Evolutionary conservation across 805 yeast species (phyloP).

Genomic region (Kuraishia piskuri): DNA sequence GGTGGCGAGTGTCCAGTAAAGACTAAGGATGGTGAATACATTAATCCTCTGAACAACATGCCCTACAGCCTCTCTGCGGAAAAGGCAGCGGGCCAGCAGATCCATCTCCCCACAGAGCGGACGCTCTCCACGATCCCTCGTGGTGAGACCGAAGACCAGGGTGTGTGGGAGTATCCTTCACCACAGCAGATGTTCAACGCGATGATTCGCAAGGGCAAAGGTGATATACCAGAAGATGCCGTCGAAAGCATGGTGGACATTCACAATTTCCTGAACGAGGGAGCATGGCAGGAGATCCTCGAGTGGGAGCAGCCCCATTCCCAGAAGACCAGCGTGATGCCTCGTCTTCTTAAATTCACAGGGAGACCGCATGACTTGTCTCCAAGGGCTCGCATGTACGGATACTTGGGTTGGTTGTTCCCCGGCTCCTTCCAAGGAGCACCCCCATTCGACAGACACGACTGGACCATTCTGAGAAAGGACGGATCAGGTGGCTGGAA

Average conservation of each 20-base stretch:
- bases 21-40: constrained; percentile 19
- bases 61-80: constrained; percentile 62
- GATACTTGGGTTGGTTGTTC: constrained; percentile 55
- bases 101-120: constrained; percentile 75
- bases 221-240: constrained; percentile 88
- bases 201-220: constrained; percentile 90
- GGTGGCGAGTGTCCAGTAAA: constrained; percentile 4
- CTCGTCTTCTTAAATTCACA: constrained; percentile 77
- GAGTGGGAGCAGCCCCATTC: constrained; percentile 84
- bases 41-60: constrained; percentile 87
- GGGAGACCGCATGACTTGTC: constrained; percentile 86
- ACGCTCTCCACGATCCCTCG: constrained; percentile 82
- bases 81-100: constrained; percentile 71
- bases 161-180: constrained; percentile 97
- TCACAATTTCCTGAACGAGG: constrained; percentile 93
- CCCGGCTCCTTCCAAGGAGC: constrained; percentile 66
- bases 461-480: constrained; percentile 89
- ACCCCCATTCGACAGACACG: constrained; percentile 97
- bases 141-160: constrained; percentile 55
- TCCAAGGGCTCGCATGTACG: constrained; percentile 74
- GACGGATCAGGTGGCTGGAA: constrained; percentile 45
- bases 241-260: constrained; percentile 96
- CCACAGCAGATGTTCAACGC: constrained; percentile 99
- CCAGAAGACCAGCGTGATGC: constrained; percentile 42
- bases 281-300: constrained; percentile 92